Evolutionary conservation across 169 alveolate species (phyloP).

Genomic region (Perkinsus olseni): DNA sequence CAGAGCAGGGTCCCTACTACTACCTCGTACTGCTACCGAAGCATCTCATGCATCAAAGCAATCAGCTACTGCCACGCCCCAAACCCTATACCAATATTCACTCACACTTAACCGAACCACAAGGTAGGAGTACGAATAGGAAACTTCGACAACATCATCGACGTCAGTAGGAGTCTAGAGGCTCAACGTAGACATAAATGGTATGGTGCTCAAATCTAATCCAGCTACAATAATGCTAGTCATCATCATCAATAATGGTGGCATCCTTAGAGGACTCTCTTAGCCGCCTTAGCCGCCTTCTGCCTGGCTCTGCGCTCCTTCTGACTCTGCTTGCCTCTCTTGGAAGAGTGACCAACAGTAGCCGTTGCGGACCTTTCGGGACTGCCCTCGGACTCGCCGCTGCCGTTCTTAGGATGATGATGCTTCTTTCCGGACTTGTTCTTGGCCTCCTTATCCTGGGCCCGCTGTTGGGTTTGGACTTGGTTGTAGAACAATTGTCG

Average conservation of each 20-base stretch:
- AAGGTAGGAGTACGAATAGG: not conserved
- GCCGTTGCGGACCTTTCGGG: not conserved
- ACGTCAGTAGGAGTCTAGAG: too few relatives aligned
- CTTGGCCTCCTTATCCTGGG: not conserved
- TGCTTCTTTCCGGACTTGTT: not conserved
- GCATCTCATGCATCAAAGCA: not conserved
- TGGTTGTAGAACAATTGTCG: not conserved
- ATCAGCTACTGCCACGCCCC: not conserved
- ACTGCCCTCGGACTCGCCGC: not conserved
- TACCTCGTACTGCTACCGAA: not conserved
- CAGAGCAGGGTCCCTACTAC: not conserved
- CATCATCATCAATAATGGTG: not conserved
- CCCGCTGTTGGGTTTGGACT: not conserved
- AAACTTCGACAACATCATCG: not conserved
- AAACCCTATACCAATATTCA: not conserved
- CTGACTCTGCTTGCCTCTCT: not conserved
- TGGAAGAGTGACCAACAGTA: not conserved
- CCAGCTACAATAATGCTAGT: too few relatives aligned
- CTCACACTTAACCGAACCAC: too few relatives aligned
- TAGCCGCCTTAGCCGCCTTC: conserved; percentile 2
- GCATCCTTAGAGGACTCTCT: not conserved
- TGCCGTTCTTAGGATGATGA: not conserved
- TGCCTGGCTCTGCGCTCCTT: not conserved
- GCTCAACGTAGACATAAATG: too few relatives aligned
- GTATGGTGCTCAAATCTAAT: too few relatives aligned